Conservation (phyloP, 2,329 filamentous ascomycete genomes). For the Colletotrichum australisinense region DNA sequence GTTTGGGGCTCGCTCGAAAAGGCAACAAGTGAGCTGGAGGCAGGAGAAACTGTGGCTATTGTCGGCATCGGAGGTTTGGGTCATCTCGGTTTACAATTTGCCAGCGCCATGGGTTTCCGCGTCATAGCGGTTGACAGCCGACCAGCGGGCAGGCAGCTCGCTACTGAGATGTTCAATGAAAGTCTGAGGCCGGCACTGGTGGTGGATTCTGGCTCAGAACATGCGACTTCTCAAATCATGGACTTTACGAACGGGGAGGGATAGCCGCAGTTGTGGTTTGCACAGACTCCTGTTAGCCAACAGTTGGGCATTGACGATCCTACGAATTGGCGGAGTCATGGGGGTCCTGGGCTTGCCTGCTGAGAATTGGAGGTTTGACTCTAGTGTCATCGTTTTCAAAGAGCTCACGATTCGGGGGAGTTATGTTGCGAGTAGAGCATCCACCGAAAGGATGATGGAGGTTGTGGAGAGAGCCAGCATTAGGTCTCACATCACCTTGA, state of each 20-base stretch:
- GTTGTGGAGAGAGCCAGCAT: conserved; percentile 41
- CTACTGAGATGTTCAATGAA: conserved; percentile 39
- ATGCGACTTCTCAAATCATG: conserved; percentile 38
- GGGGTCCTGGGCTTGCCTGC: conserved; percentile 45
- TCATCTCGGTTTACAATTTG: conserved; percentile 48
- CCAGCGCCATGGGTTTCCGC: conserved; percentile 49
- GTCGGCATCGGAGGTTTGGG: conserved; percentile 50
- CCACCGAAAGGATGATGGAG: conserved; percentile 46
- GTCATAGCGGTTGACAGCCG: conserved; percentile 49
- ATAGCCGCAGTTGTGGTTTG: conserved; percentile 45
- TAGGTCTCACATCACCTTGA: conserved; percentile 41
- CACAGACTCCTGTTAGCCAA: conserved; percentile 47
- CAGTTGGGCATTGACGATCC: conserved; percentile 42
- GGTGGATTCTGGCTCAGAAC: conserved; percentile 39
- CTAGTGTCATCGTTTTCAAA: conserved; percentile 42
- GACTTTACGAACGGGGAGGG: conserved; percentile 44
- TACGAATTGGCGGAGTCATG: conserved; percentile 44
- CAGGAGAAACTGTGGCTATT: conserved; percentile 43
- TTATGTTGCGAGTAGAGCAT: conserved; percentile 45
- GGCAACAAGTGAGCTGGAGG: conserved; percentile 40
- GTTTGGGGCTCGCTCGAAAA: conserved; percentile 47
- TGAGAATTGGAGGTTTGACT: conserved; percentile 46
- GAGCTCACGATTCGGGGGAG: conserved; percentile 46
- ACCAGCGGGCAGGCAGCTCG: conserved; percentile 42
- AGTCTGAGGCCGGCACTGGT: conserved; percentile 42